Percentiles rank a stretch among this genome's conserved stretches.
Conservation (phyloP, 2,329 filamentous ascomycete species). For the Aureobasidium sp. region DNA sequence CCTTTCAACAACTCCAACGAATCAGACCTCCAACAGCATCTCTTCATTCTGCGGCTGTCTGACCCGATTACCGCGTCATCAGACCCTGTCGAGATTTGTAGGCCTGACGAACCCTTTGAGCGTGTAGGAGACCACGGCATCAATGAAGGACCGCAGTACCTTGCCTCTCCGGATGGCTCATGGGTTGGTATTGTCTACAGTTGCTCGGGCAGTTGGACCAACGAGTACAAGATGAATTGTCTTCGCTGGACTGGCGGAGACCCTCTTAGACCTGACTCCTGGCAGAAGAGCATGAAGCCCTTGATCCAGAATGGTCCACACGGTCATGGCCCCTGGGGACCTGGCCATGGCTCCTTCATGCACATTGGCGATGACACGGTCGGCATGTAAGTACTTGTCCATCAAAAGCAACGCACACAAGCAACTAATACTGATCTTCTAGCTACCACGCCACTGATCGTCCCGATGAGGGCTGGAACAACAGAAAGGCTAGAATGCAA, state of each 20-base stretch:
- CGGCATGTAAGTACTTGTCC: conserved; percentile 21
- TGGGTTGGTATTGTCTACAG: conserved; percentile 41
- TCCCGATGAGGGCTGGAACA: conserved; percentile 37
- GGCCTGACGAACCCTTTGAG: conserved; percentile 35
- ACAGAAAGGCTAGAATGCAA: conserved; percentile 37
- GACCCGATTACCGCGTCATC: conserved; percentile 30
- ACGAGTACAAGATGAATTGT: conserved; percentile 42
- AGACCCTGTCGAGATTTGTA: conserved; percentile 32
- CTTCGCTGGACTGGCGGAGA: conserved; percentile 34
- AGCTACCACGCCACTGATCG: conserved; percentile 39
- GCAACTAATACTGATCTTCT: not conserved
- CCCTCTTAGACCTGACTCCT: conserved; percentile 30
- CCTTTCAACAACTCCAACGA: conserved; percentile 28
- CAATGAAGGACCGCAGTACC: conserved; percentile 38
- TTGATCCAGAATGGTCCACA: conserved; percentile 32
- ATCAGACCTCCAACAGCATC: conserved; percentile 33
- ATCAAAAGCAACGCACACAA: not conserved
- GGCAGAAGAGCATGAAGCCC: conserved; percentile 33
- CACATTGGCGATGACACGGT: conserved; percentile 34
- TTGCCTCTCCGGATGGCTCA: conserved; percentile 27
- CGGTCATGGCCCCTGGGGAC: conserved; percentile 33
- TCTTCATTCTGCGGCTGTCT: conserved; percentile 35
- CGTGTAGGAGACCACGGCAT: conserved; percentile 33
- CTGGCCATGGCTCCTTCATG: conserved; percentile 40
- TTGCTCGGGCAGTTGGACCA: conserved; percentile 40